Base-by-base conservation (phyloP, 176 grass and related monocot genomes). In the Carex scoparia region DNA sequence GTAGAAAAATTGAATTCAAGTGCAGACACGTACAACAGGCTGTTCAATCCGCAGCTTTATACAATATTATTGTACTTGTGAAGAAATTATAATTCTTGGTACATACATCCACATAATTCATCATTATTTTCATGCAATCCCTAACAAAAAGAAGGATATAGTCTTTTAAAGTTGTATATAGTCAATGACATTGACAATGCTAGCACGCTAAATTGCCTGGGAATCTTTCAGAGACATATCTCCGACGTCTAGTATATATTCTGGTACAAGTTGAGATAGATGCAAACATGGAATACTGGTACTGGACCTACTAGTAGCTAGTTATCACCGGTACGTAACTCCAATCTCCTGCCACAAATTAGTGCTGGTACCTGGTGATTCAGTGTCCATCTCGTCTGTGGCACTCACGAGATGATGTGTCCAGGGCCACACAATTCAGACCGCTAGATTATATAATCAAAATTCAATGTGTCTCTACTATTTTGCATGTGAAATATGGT, bases 261-360 rank as follows among this genome's bases (percentile, higher is more conserved):
- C 65, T 67, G 31, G 35, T 69, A 69, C 66, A 69, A 30, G n/a
- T 64, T 64, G 61, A 64, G 61, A 62, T 62, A 62, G 60, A 64
- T 30, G 8, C 0, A 0, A 2, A 49, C 9, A 49, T 49, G 1
- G 61, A 64, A 64, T 64, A 30, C 10, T 69, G 32, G 10, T 33
- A 23, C 3, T 38, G 65, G 32, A 23, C 23, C 23, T 23, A 10
- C 3, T 18, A 32, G 13, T n/a, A 70, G 38, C 16, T 16, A 71
- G 33, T 69, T 18, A 70, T 70, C 16, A 7, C 38, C n/a, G 38
- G 14, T 71, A n/a, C 37, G 16, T 38, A 10, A 11, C 16, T 38
- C 68, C 68, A 38, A 10, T 23, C 16, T 38, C 68, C 68, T 71
- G 68, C 68, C 37, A 70, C 15, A 70, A 37, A 40, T 15, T 63